A percentile compares a stretch with the other conserved stretches of the same genome.
phyloP scores from a whole-genome alignment of 768 basidiomycete species.

The Phlegmacium glaucopus region DNA sequence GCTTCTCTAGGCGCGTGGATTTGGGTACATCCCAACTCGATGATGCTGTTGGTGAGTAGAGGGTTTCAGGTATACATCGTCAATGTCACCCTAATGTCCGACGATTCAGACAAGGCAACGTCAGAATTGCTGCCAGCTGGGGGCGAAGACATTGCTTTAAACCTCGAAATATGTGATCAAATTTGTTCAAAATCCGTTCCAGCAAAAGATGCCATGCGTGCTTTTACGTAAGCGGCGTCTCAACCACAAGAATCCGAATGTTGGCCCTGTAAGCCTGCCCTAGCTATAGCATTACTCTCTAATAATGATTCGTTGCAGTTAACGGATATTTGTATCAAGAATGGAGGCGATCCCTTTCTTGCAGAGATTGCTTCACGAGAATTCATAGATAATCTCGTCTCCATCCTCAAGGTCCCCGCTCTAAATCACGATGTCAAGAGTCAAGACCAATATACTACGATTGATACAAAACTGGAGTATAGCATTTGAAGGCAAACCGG shows the following conservation, averaged over 20 bases:
- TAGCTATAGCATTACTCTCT: background rate
- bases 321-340: slow-evolving; percentile 92
- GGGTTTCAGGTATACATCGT: background rate
- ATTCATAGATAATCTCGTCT: slow-evolving; percentile 91
- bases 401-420: slow-evolving; percentile 74
- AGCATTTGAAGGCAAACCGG: slow-evolving; percentile 80
- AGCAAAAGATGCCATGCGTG: slow-evolving; percentile 84
- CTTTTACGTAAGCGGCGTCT: slow-evolving; percentile 84
- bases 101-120: slow-evolving; percentile 80
- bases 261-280: slow-evolving; percentile 72
- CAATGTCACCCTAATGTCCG: slow-evolving; percentile 5
- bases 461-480: slow-evolving; percentile 93
- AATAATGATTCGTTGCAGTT: slow-evolving; percentile 43
- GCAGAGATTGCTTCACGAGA: slow-evolving; percentile 82
- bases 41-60: slow-evolving; percentile 70
- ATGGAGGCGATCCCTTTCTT: slow-evolving; percentile 92
- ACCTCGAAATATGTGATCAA: slow-evolving; percentile 95
- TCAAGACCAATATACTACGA: slow-evolving; percentile 73
- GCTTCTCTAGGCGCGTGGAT: slow-evolving; percentile 64
- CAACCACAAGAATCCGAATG: slow-evolving; percentile 94
- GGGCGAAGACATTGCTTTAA: slow-evolving; percentile 86
- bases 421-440: slow-evolving; percentile 82
- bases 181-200: slow-evolving; percentile 88
- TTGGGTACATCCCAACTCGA: slow-evolving; percentile 82
- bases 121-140: slow-evolving; percentile 83